phyloP scores from a whole-genome alignment of 352 stramenopile species.

The Globisporangium uncinulatum region DNA sequence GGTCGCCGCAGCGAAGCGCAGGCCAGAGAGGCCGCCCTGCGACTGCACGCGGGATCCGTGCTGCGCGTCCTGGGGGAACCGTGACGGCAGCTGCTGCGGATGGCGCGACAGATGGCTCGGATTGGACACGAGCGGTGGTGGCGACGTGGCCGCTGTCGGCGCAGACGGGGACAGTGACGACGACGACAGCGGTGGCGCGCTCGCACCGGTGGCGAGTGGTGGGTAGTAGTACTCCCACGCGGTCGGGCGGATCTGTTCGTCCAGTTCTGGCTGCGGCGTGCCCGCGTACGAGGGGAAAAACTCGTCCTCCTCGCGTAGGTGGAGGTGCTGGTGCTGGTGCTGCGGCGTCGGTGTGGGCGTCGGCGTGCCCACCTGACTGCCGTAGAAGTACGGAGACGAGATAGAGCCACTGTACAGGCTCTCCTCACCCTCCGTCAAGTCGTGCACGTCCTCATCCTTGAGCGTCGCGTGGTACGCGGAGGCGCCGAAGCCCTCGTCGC shows the following conservation, averaged over 20 bases:
- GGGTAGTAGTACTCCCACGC: constrained; percentile 49
- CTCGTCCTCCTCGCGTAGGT: constrained; percentile 37
- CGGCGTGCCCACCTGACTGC: constrained; percentile 9
- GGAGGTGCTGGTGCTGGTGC: constrained; percentile 2
- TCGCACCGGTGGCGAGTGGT: constrained; percentile 4
- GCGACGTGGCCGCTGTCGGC: neutral
- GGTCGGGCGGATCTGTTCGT: constrained; percentile 16
- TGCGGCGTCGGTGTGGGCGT: constrained; percentile 1
- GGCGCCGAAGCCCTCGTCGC: constrained; percentile 5
- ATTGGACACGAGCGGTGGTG: neutral
- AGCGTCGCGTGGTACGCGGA: constrained; percentile 8
- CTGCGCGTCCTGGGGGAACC: constrained; percentile 13
- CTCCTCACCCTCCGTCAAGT: constrained; percentile 14
- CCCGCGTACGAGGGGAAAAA: constrained; percentile 43
- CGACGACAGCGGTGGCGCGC: neutral
- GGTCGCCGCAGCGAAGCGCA: constrained; percentile 5
- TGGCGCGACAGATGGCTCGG: constrained; percentile 7
- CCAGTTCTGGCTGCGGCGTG: constrained; percentile 25
- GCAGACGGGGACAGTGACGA: constrained; percentile 1
- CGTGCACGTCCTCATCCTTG: constrained; percentile 12
- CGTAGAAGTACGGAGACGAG: constrained; percentile 17
- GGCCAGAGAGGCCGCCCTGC: constrained; percentile 3
- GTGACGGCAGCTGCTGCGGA: constrained; percentile 13
- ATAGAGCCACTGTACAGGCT: constrained; percentile 15
- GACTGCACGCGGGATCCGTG: neutral